Evolutionary conservation across 2,329 filamentous ascomycete species (phyloP).

Genomic region (Aureobasidium subglaciale): DNA sequence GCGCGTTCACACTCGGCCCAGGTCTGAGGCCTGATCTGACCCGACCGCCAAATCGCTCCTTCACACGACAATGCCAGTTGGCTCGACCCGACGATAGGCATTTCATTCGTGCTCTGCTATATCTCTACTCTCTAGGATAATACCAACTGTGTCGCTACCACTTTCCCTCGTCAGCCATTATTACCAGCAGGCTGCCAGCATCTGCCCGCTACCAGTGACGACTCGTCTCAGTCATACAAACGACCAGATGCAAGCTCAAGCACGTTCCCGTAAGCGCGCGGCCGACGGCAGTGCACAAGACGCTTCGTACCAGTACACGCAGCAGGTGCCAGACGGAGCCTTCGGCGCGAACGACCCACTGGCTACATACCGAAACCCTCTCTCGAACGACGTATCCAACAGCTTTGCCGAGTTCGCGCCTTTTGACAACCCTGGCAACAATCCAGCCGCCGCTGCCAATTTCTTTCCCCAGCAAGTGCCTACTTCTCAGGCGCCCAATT

Average conservation of each 20-base stretch:
- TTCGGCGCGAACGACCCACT: constrained; percentile 25
- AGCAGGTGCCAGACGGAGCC: constrained; percentile 19
- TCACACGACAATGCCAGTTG: constrained; percentile 1
- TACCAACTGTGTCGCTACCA: constrained; percentile 4
- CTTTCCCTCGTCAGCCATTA: background rate
- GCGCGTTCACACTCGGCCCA: background rate
- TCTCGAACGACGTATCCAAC: constrained; percentile 33
- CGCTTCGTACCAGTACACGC: constrained; percentile 43
- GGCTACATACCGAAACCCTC: constrained; percentile 43
- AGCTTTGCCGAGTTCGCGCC: constrained; percentile 31
- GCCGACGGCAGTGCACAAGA: constrained; percentile 49
- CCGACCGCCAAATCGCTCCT: background rate
- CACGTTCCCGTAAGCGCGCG: constrained; percentile 56
- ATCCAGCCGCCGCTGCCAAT: constrained; percentile 31
- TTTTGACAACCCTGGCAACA: constrained; percentile 30
- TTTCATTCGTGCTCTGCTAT: background rate
- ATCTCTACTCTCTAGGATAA: background rate
- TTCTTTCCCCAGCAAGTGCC: constrained; percentile 25
- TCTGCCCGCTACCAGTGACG: background rate
- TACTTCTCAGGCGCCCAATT: constrained; percentile 21
- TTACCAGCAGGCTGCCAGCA: background rate
- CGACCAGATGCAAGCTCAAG: constrained; percentile 15
- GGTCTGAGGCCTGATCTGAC: background rate
- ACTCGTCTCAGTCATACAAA: constrained; percentile 8
- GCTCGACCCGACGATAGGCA: background rate